These are phyloP conservation scores for Ophiosphaerella korrae DNA, from an alignment of 2,329 filamentous ascomycete genomes.

Conservation along the genomic window DNA sequence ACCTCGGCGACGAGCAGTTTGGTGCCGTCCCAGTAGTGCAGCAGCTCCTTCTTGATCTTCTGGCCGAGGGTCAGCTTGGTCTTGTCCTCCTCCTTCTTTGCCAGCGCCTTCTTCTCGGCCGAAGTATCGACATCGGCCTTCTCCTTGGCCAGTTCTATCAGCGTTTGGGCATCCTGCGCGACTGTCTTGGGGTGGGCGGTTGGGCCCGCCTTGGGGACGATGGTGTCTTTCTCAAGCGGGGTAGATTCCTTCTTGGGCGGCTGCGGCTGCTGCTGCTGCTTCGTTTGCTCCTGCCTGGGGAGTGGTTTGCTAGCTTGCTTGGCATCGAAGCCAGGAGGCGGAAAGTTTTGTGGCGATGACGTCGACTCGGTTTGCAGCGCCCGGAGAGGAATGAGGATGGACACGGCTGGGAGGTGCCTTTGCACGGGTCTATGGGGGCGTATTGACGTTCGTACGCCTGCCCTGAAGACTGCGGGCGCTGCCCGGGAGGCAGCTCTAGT, in stretches of 20 bases:
- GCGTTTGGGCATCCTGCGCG: constrained; percentile 54
- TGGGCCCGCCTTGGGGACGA: constrained; percentile 46
- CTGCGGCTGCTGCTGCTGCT: constrained; percentile 22
- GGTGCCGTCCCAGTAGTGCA: constrained; percentile 98
- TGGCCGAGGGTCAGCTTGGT: constrained; percentile 89
- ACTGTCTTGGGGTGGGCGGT: constrained; percentile 54
- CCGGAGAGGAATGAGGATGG: constrained; percentile 61
- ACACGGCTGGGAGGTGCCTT: constrained; percentile 60
- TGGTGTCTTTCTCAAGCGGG: constrained; percentile 36
- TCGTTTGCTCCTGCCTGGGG: constrained; percentile 57
- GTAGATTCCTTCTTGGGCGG: constrained; percentile 29
- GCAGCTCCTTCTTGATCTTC: constrained; percentile 90
- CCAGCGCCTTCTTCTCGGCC: constrained; percentile 61
- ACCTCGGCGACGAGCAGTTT: constrained; percentile 93
- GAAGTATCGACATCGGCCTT: constrained; percentile 58
- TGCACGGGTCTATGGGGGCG: constrained; percentile 52
- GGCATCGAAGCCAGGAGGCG: constrained; percentile 89
- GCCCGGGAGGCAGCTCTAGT: constrained; percentile 52
- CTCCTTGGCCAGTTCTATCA: constrained; percentile 67
- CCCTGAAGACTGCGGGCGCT: constrained; percentile 54
- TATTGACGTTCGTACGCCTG: constrained; percentile 50
- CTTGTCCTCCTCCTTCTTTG: constrained; percentile 68
- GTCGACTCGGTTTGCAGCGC: constrained; percentile 63
- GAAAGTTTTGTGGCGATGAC: constrained; percentile 61
- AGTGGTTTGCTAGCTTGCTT: constrained; percentile 87